phyloP scores from a whole-genome alignment of 2,329 filamentous ascomycete species.

The Penicillium occitanis region DNA sequence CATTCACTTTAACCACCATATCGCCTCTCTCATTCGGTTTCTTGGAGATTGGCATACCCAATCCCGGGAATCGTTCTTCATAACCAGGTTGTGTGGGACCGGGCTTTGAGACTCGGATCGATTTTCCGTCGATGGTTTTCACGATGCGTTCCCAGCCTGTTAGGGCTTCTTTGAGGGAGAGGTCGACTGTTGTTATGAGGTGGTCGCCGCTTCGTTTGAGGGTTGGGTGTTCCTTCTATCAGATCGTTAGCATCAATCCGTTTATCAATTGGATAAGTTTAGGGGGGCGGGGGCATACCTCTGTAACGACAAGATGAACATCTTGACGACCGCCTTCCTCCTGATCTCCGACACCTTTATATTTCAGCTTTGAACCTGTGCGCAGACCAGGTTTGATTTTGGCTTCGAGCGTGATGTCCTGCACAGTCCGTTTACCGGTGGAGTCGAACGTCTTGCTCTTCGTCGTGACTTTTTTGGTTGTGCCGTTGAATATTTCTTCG shows the following conservation, averaged over 20 bases:
- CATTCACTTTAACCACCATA: slow-evolving; percentile 84
- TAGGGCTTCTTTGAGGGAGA: slow-evolving; percentile 88
- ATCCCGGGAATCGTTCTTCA: slow-evolving; percentile 74
- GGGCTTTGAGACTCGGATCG: slow-evolving; percentile 72
- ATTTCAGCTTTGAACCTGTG: slow-evolving; percentile 98
- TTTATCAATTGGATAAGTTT: too few relatives aligned
- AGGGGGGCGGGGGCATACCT: slow-evolving; percentile 62
- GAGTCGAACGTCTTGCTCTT: slow-evolving; percentile 93
- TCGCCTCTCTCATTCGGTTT: slow-evolving; percentile 81
- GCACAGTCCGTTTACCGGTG: slow-evolving; percentile 76
- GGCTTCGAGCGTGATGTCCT: slow-evolving; percentile 89
- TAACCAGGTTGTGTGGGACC: slow-evolving; percentile 85
- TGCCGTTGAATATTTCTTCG: slow-evolving; percentile 84
- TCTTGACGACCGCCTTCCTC: slow-evolving; percentile 95
- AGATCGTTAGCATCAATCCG: background rate
- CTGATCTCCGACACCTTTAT: slow-evolving; percentile 94
- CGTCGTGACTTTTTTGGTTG: slow-evolving; percentile 96
- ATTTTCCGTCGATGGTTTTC: slow-evolving; percentile 87
- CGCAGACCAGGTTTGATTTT: slow-evolving; percentile 95
- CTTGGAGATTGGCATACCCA: slow-evolving; percentile 96
- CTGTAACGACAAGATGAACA: slow-evolving; percentile 88
- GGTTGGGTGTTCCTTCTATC: slow-evolving; percentile 78
- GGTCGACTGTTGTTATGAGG: slow-evolving; percentile 71
- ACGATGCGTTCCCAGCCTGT: slow-evolving; percentile 94
- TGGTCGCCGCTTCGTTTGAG: slow-evolving; percentile 89